A percentile compares a stretch with the other conserved stretches of the same genome.
Evolutionary conservation across 805 yeast genomes (phyloP).

Genomic region (Ogataea salicorniae): DNA sequence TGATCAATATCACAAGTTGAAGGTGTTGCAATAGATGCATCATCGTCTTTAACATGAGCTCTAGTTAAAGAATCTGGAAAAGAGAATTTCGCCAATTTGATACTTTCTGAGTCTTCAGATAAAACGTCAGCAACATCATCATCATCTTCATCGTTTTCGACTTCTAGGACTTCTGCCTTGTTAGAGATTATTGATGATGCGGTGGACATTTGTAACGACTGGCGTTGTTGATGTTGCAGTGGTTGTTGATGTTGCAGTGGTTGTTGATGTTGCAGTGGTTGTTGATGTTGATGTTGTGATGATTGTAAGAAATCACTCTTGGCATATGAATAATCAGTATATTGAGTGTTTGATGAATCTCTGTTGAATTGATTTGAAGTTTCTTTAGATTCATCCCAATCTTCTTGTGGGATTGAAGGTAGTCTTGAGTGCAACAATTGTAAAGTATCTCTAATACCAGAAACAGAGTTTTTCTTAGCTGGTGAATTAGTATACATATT

Average conservation of each 20-base stretch:
- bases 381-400: constrained; percentile 2
- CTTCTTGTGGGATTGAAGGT: constrained; percentile 23
- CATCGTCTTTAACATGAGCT: not conserved
- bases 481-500: constrained; percentile 1
- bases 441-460: constrained; percentile 1
- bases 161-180: not conserved
- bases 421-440: constrained; percentile 10
- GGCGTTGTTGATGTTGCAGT: not conserved
- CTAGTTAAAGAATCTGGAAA: constrained; percentile 6
- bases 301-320: constrained; percentile 3
- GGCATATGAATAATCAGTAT: constrained; percentile 7
- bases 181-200: not conserved
- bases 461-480: constrained; percentile 4
- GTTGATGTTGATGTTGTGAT: not conserved
- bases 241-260: not conserved
- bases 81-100: constrained; percentile 15
- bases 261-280: not conserved
- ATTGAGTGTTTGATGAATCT: constrained; percentile 3
- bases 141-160: not conserved
- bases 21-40: not conserved
- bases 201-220: not conserved
- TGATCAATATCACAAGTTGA: not conserved
- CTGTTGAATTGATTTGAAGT: not conserved
- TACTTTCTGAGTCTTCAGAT: not conserved
- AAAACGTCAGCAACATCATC: not conserved